Conservation (phyloP, 768 basidiomycete genomes). For the Porpolomopsis calyptriformis region DNA sequence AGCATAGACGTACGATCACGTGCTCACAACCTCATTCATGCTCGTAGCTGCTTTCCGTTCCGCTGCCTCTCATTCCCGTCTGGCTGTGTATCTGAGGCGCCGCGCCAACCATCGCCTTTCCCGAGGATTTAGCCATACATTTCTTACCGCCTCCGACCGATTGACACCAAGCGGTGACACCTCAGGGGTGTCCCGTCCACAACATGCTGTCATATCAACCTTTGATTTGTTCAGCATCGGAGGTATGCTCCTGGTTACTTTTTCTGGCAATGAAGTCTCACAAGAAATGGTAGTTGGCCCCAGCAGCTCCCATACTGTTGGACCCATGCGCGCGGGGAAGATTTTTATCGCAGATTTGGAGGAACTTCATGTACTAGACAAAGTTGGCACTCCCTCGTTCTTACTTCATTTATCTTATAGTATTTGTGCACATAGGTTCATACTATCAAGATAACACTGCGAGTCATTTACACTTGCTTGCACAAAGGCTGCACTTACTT, state of each 20-base stretch:
- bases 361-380: slow-evolving; percentile 57
- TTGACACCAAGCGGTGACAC: not conserved
- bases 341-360: slow-evolving; percentile 75
- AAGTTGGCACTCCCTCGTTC: slow-evolving; percentile 39
- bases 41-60: no score
- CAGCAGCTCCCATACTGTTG: slow-evolving; percentile 42
- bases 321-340: slow-evolving; percentile 78
- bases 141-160: not conserved
- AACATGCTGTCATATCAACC: slow-evolving; percentile 87
- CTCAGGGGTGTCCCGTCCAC: slow-evolving; percentile 19
- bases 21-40: no score
- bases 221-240: slow-evolving; percentile 92
- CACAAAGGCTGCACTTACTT: not conserved
- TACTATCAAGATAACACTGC: slow-evolving; percentile 80
- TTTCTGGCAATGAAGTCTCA: not conserved
- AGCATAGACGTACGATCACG: no score
- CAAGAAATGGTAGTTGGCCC: slow-evolving; percentile 30
- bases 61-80: no score
- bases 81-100: no score
- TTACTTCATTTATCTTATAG: slow-evolving; percentile 7
- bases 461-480: slow-evolving; percentile 17
- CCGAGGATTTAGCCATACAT: no score
- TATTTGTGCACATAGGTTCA: slow-evolving; percentile 38
- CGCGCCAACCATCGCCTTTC: no score
- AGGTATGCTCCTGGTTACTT: slow-evolving; percentile 32